These are phyloP conservation scores for Phytophthora uliginosa DNA, from an alignment of 352 stramenopile species.

Conservation along the genomic window DNA sequence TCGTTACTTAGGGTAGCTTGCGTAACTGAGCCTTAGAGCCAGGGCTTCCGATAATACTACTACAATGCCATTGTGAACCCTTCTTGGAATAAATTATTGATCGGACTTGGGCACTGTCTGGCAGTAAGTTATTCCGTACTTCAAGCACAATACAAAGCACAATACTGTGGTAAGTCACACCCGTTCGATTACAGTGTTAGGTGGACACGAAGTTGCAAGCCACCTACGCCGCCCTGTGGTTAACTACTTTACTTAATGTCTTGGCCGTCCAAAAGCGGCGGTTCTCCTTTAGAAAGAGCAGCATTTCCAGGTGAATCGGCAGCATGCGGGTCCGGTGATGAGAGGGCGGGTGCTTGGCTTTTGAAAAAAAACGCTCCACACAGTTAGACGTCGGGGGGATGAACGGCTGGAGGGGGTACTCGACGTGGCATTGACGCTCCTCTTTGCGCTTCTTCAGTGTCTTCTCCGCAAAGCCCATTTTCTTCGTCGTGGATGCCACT, in stretches of 20 bases:
- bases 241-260: background rate
- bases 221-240: background rate
- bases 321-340: background rate
- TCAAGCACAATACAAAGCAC: background rate
- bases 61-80: no score
- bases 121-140: no score
- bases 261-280: background rate
- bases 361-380: background rate
- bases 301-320: conserved; percentile 2
- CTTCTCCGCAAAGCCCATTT: background rate
- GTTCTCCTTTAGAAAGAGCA: conserved; percentile 2
- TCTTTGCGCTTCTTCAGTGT: background rate
- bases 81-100: no score
- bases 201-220: background rate
- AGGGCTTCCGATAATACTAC: no score
- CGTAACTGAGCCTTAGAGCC: no score
- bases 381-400: background rate
- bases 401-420: background rate
- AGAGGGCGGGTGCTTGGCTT: background rate
- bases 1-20: no score
- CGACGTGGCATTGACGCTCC: background rate
- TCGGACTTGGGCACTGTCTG: no score
- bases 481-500: background rate
- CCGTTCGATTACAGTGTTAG: background rate
- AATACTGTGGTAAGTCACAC: background rate